Base-by-base conservation (phyloP, 2,329 filamentous ascomycete genomes). In the Paradendryphiella salina region DNA sequence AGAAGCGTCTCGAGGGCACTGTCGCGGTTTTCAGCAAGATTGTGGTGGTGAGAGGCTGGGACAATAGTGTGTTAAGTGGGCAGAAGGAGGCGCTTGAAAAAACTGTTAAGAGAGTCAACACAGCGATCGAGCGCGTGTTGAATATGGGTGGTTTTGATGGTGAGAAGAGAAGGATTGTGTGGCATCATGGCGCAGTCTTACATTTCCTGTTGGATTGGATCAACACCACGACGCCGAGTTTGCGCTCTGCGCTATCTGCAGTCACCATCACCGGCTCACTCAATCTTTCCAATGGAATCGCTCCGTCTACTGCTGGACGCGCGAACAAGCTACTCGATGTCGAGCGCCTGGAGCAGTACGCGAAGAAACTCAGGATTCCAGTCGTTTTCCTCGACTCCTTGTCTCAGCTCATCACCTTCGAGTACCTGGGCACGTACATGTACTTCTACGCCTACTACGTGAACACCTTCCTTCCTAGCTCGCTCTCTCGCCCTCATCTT, bases 151-250 rank as follows among this genome's bases (percentile, higher is more conserved):
- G 31, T 3, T 56, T 57, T 15, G 11, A 32, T 8, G 36, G 45
- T 14, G 28, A 50, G 32, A 41, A 53, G 31, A 59, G 53, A 13
- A 65, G 63, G 26, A 47, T 72, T 4, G 52, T 69, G 10, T 73
- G 70, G 70, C 70, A 73, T 36, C 67, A 73, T n/a, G 65, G 67
- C 5, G 53, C 69, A 4, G 55, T 65, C 2, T 23, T 73, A 13
- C 60, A 58, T 5, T 65, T 67, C 36, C 51, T 73, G 4, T 50
- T 66, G 3, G 37, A 60, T 18, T 72, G 60, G 54, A 67, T 73
- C 51, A 63, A 66, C 51, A 53, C 44, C 14, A 71, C 70, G 0
- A 62, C 55, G 7, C 37, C 63, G 1, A 33, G 50, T 1, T 37
- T 71, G 9, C 68, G 69, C 18, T 54, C 47, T 6, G 17, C 49